Evolutionary conservation across 768 basidiomycete species (phyloP).

Genomic region (Calocybe cyanea): DNA sequence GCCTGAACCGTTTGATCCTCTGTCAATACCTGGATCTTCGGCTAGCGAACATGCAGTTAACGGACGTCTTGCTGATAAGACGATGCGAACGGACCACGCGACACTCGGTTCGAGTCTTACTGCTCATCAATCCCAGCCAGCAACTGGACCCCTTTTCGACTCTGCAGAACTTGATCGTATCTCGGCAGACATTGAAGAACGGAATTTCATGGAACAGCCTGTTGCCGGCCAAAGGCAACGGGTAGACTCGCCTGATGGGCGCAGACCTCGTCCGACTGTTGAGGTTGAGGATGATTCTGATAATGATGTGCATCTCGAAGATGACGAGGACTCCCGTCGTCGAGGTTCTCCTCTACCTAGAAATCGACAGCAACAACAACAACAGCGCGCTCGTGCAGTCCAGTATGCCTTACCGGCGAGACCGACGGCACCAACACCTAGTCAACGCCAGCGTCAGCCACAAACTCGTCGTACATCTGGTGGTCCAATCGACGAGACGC

Average conservation of each 20-base stretch:
- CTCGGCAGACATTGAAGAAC: slow-evolving; percentile 24
- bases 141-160: slow-evolving; percentile 41
- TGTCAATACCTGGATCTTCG: slow-evolving; percentile 28
- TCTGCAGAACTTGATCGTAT: slow-evolving; percentile 61
- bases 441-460: slow-evolving; percentile 3
- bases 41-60: slow-evolving; percentile 16
- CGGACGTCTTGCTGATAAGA: slow-evolving; percentile 31
- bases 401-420: slow-evolving; percentile 16
- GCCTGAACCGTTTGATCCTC: slow-evolving; percentile 33
- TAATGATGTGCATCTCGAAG: slow-evolving; percentile 1
- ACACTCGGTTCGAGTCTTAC: slow-evolving; percentile 41
- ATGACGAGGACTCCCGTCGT: slow-evolving; percentile 1
- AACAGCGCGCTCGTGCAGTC: not conserved
- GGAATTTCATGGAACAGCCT: no score
- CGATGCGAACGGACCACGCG: slow-evolving; percentile 51
- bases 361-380: not conserved
- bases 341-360: slow-evolving; percentile 1
- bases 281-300: slow-evolving; percentile 7
- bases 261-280: slow-evolving; percentile 2
- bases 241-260: slow-evolving; percentile 7
- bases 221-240: no score
- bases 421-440: slow-evolving; percentile 34
- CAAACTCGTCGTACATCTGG: not conserved
- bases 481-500: slow-evolving; percentile 32
- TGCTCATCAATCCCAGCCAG: slow-evolving; percentile 18